Evolutionary conservation across 495 filamentous ascomycete species (phyloP).

Genomic region (Annulohypoxylon maeteangense): DNA sequence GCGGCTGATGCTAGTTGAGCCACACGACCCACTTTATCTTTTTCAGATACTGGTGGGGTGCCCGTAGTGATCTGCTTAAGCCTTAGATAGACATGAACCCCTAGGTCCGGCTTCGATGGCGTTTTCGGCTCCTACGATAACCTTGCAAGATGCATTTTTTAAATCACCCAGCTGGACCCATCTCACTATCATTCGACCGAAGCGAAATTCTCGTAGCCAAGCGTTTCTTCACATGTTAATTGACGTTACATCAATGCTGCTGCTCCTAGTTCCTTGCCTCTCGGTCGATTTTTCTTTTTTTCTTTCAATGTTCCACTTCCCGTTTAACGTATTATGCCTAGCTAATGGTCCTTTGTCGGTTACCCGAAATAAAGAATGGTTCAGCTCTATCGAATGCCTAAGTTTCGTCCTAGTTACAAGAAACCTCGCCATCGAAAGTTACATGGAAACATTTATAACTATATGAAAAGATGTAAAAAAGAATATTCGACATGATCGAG

Average conservation of each 20-base stretch:
- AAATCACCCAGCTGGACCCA: not conserved
- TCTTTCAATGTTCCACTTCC: conserved; percentile 15
- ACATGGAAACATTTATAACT: not conserved
- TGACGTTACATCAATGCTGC: conserved; percentile 32
- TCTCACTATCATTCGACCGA: not conserved
- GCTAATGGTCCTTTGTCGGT: not conserved
- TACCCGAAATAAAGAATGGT: not conserved
- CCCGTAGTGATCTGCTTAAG: not conserved
- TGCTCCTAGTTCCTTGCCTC: conserved; percentile 18
- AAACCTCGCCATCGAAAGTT: conserved; percentile 17
- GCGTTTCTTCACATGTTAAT: conserved; percentile 40
- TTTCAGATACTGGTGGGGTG: conserved; percentile 1
- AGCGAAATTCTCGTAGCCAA: conserved; percentile 18
- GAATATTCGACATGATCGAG: conserved; percentile 17
- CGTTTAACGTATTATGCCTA: not conserved
- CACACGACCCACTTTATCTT: conserved; percentile 5
- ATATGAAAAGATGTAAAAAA: not conserved
- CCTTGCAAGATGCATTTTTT: not conserved
- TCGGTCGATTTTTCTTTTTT: conserved; percentile 19
- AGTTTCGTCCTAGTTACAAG: not conserved
- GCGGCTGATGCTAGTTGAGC: conserved; percentile 28
- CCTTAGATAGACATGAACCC: not conserved
- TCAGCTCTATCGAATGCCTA: not conserved
- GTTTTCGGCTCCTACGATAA: not conserved
- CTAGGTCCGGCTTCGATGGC: not conserved